phyloP scores from a whole-genome alignment of 2,329 filamentous ascomycete species.

The Epichloe gansuensis region DNA sequence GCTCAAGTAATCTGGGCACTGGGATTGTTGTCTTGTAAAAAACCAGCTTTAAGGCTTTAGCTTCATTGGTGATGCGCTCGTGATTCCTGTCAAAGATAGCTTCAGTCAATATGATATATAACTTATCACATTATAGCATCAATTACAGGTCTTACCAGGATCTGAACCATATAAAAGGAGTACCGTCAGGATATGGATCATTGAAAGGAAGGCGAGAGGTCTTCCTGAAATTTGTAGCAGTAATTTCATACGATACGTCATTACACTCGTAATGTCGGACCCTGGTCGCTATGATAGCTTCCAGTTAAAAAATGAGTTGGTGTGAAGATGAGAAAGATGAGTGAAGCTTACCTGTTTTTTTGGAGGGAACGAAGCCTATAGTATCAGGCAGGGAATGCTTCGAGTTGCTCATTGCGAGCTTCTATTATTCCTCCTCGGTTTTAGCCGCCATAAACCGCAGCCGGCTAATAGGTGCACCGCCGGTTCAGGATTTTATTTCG shows the following conservation, averaged over 20 bases:
- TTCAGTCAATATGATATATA: background rate
- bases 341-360: background rate
- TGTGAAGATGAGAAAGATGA: background rate
- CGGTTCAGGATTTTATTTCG: no score
- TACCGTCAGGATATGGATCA: background rate
- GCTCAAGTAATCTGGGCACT: constrained; percentile 5
- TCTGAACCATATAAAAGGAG: background rate
- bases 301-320: background rate
- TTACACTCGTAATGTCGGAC: background rate
- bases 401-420: no score
- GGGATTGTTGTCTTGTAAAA: constrained; percentile 6
- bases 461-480: no score
- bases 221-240: background rate
- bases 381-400: no score
- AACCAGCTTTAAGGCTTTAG: constrained; percentile 5
- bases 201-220: background rate
- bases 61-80: constrained; percentile 8
- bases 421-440: no score
- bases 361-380: no score
- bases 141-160: background rate
- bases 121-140: background rate
- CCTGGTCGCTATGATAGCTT: background rate
- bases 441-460: no score
- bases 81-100: constrained; percentile 1
- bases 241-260: background rate